A percentile compares a stretch with the other conserved stretches of the same genome.
Evolutionary conservation across 1,284 basidiomycete genomes (phyloP).

Genomic region (Ganoderma sinense): DNA sequence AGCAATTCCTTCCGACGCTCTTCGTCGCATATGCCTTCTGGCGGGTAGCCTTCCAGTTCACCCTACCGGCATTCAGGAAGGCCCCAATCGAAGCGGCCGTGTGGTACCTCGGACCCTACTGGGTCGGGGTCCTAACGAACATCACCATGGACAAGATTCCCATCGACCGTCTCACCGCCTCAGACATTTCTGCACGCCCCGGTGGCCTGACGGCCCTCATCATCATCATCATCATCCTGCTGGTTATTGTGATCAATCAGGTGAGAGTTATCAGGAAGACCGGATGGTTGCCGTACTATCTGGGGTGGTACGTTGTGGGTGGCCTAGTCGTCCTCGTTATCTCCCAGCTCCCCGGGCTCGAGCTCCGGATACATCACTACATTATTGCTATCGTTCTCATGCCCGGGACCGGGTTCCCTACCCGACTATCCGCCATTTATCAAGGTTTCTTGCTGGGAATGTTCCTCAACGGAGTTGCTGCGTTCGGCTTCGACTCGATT

Average conservation of each 20-base stretch:
- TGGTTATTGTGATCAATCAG: constrained; percentile 75
- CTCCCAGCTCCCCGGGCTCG: constrained; percentile 72
- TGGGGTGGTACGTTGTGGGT: constrained; percentile 73
- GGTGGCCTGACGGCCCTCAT: constrained; percentile 79
- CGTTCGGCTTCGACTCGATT: constrained; percentile 84
- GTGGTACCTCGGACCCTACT: constrained; percentile 82
- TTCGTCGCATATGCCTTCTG: constrained; percentile 87
- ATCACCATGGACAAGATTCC: constrained; percentile 75
- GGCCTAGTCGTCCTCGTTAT: constrained; percentile 73
- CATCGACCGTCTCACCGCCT: constrained; percentile 73
- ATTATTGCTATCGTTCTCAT: constrained; percentile 79
- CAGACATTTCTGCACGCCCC: constrained; percentile 73
- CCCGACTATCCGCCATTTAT: constrained; percentile 78
- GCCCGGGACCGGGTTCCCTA: constrained; percentile 84
- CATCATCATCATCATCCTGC: constrained; percentile 72
- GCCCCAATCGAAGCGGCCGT: constrained; percentile 78
- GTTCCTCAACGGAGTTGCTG: constrained; percentile 80
- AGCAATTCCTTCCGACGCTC: constrained; percentile 79
- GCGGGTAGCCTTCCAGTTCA: constrained; percentile 79
- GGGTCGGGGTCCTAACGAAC: constrained; percentile 80
- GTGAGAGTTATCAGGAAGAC: constrained; percentile 85
- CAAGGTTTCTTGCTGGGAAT: constrained; percentile 86
- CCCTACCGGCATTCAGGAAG: constrained; percentile 72
- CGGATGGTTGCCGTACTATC: constrained; percentile 81
- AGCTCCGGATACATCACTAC: constrained; percentile 79